These are phyloP conservation scores for Mycena capillaripes DNA, from an alignment of 768 basidiomycete species.

Conservation along the genomic window DNA sequence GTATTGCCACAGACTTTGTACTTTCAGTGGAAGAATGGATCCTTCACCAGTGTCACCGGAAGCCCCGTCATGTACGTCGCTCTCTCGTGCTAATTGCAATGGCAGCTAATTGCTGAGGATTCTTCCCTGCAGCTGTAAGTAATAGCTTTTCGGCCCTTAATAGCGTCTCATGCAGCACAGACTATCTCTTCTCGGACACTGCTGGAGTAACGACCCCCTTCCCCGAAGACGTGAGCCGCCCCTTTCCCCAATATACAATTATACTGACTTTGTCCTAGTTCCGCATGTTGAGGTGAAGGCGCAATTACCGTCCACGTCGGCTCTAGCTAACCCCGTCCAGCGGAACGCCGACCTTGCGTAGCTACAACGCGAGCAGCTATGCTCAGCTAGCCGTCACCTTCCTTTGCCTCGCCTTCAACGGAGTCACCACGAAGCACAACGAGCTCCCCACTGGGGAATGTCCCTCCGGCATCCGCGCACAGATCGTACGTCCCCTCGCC, in stretches of 20 bases:
- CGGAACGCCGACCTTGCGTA: constrained; percentile 52
- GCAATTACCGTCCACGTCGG: neutral
- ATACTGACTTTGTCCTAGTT: constrained; percentile 50
- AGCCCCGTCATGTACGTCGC: constrained; percentile 51
- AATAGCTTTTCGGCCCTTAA: neutral
- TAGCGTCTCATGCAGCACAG: constrained; percentile 41
- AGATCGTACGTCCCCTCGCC: constrained; percentile 53
- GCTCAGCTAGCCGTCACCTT: constrained; percentile 55
- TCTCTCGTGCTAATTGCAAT: neutral
- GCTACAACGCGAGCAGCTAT: constrained; percentile 47
- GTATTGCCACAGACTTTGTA: constrained; percentile 57
- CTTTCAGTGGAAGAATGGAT: constrained; percentile 67
- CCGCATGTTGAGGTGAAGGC: constrained; percentile 62
- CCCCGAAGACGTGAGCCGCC: constrained; percentile 64
- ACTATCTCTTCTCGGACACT: constrained; percentile 63
- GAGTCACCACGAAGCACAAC: constrained; percentile 48
- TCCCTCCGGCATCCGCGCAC: constrained; percentile 64
- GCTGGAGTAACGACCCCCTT: constrained; percentile 65
- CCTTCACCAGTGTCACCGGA: constrained; percentile 56
- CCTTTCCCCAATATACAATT: constrained; percentile 6
- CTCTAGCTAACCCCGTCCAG: neutral
- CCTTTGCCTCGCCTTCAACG: constrained; percentile 57
- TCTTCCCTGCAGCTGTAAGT: constrained; percentile 34
- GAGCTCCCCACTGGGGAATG: constrained; percentile 55
- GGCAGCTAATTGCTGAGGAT: neutral